Evolutionary conservation across 306 rosid species (phyloP), one percentile per base, ranked within the genome.

Genomic region (Clitoria ternatea): DNA sequence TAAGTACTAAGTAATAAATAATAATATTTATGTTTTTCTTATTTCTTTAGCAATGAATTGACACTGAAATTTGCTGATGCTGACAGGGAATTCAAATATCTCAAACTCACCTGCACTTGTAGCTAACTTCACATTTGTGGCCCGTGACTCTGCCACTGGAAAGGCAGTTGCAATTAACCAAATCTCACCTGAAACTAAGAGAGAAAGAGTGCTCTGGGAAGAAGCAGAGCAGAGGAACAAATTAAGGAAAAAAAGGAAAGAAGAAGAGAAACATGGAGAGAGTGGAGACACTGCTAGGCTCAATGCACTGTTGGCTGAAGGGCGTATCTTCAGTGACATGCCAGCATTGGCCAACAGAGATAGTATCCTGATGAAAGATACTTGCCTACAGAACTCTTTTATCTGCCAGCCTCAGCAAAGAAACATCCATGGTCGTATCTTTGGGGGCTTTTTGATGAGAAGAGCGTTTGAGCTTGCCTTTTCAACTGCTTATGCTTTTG

Each of bases 341-440:
- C 97, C 97, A 1, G 97, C 97, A 48, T 80, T 91, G 82, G 97
- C 96, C 17, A 80, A 91, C 81, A 80, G 97, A 67, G 84, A 89
- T 73, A 91, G 97, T 85, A 87, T 91, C 84, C 88, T 91, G 11
- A 80, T 91, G 37, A 60, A 74, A 77, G 75, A 89, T 63, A 89
- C 97, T 57, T 80, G 85, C 80, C 91, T 91, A 20, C 80, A 87
- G 39, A 91, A 91, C 83, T 82, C 96, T 49, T 91, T 91, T 43
- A 80, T 89, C 74, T 91, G 97, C 85, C 97, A 91, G 70, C 97
- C 97, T 42, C 97, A 91, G 75, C 91, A 89, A 69, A 87, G 96
- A 84, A 91, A 91, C 73, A 84, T 84, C 82, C 88, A 89, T 35
- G 97, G 97, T 17, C 88, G 97, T 18, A 91, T 91, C 70, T 91